These are phyloP conservation scores for Porogramme epimiltina DNA, from an alignment of 1,284 basidiomycete genomes.

Conservation along the genomic window DNA sequence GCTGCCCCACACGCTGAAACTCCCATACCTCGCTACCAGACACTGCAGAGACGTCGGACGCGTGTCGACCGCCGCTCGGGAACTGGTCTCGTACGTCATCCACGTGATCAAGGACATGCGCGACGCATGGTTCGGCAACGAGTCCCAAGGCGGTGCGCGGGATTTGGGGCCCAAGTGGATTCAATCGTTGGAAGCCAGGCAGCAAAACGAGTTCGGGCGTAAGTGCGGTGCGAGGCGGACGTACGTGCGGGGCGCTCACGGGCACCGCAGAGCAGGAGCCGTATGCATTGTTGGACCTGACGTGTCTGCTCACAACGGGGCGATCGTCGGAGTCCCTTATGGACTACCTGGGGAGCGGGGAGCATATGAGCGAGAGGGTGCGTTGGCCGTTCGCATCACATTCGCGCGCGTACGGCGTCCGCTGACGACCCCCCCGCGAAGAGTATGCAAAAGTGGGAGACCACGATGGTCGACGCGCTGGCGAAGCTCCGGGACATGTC, in stretches of 20 bases:
- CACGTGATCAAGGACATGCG: slow-evolving; percentile 73
- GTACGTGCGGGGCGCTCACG: not conserved
- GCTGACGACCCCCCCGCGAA: slow-evolving; percentile 32
- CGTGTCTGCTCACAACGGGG: slow-evolving; percentile 70
- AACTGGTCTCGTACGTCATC: slow-evolving; percentile 69
- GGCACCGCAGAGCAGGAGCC: slow-evolving; percentile 53
- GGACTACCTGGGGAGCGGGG: slow-evolving; percentile 75
- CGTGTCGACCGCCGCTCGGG: slow-evolving; percentile 68
- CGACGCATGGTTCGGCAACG: slow-evolving; percentile 69
- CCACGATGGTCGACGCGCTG: slow-evolving; percentile 67
- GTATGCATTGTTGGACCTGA: slow-evolving; percentile 69
- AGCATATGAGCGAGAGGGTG: slow-evolving; percentile 81
- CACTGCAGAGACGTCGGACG: slow-evolving; percentile 67
- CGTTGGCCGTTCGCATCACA: slow-evolving; percentile 15
- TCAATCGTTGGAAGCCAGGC: slow-evolving; percentile 58
- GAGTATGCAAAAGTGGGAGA: slow-evolving; percentile 81
- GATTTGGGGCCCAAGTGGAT: slow-evolving; percentile 76
- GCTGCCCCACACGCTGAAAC: slow-evolving; percentile 47
- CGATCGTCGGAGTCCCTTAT: slow-evolving; percentile 63
- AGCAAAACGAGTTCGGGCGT: slow-evolving; percentile 67
- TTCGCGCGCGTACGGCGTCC: slow-evolving; percentile 1
- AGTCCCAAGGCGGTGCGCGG: slow-evolving; percentile 63
- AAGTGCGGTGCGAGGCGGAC: slow-evolving; percentile 30
- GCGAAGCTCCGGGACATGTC: slow-evolving; percentile 72
- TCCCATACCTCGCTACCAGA: slow-evolving; percentile 60